Evolutionary conservation across 1,284 basidiomycete species (phyloP), one percentile per base, ranked within the genome.

Genomic region (Microbotryum violaceum): DNA sequence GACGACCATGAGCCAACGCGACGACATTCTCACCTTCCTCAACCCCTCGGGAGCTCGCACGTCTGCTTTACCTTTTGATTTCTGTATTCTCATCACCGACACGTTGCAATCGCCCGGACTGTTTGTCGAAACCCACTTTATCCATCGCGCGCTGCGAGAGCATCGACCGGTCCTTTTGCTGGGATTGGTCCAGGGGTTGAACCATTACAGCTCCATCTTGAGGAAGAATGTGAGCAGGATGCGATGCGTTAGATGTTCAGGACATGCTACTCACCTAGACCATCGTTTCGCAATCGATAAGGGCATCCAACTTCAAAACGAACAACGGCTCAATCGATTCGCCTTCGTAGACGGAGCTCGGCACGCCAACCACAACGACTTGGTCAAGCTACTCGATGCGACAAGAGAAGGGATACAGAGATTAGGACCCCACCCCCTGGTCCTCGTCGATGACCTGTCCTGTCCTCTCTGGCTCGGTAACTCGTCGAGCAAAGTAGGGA

Each of bases 21-120:
- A 54, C 31, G 54, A 55, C 44, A 47, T 55, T 33, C 54, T 55
- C 21, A 55, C 44, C 23, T 55, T 55, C 25, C 21, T 33, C 25
- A 18, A 25, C 27, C 23, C 44, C 23, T 25, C 23, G 9, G 54
- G 54, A 8, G 25, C 25, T 7, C 54, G 54, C 54, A 55, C 54
- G 4, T 25, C 54, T 4, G 25, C 54, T 9, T 27, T 55, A 3
- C 54, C 54, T 82, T 3, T 46, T 16, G 58, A 59, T 27, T 49
- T 60, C 23, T 21, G n/a, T 20, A 25, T 64, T 20, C 51, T 67
- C 14, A 57, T 67, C 29, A 62, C 62, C 27, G 65, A 67, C 48
- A 58, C 62, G 27, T 54, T 67, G 47, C 59, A 67, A 48, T 42
- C 59, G n/a, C 65, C 65, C 1, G 65, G 58, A 4, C 63, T 62